phyloP scores from a whole-genome alignment of 345 rosid species.

The Rhodamnia rubescens region DNA sequence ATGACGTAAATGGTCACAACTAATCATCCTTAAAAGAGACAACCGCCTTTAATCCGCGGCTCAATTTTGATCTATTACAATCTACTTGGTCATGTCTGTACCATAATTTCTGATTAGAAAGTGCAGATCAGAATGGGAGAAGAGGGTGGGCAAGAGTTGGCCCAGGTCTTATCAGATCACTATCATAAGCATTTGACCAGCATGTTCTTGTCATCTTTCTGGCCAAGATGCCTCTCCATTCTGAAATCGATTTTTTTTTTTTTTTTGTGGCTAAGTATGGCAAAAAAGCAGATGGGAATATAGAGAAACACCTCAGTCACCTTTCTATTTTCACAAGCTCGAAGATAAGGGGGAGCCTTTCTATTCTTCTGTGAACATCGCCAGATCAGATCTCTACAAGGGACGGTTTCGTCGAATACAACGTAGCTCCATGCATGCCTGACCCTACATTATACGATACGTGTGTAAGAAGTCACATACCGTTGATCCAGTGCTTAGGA shows the following conservation, averaged over 20 bases:
- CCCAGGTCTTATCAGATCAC: neutral
- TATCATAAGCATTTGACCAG: neutral
- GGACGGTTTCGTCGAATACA: neutral
- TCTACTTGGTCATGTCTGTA: neutral
- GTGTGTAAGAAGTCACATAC: conserved; percentile 13
- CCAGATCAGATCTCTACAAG: neutral
- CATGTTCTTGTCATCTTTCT: neutral
- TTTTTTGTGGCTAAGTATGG: neutral
- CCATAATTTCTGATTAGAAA: neutral
- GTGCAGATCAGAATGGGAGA: neutral
- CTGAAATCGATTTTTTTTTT: neutral
- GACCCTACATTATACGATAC: neutral
- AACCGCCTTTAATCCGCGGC: neutral
- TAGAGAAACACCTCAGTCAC: neutral
- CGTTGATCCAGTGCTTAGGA: conserved; percentile 77
- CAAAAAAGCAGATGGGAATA: neutral
- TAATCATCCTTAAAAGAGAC: neutral
- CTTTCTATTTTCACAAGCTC: neutral
- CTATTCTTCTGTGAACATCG: too few species aligned
- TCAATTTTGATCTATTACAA: neutral
- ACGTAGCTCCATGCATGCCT: neutral
- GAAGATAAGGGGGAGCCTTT: neutral
- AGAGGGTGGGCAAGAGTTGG: neutral
- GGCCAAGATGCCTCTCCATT: neutral
- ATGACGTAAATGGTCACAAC: neutral